Evolutionary conservation across 495 filamentous ascomycete genomes (phyloP).

Genomic region (Cercophora samala): DNA sequence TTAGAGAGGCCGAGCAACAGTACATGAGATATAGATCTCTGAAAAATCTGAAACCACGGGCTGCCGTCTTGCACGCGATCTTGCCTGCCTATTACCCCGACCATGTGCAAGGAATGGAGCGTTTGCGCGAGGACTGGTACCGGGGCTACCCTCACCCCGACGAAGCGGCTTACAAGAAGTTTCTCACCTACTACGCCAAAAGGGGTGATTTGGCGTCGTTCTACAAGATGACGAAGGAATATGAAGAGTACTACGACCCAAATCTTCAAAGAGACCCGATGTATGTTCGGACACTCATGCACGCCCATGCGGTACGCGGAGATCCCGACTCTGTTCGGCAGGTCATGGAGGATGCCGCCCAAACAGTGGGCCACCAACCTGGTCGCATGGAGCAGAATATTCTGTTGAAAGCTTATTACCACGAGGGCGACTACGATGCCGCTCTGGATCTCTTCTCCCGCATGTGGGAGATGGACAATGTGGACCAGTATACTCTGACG

Average conservation of each 20-base stretch:
- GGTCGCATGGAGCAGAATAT: constrained; percentile 66
- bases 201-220: constrained; percentile 52
- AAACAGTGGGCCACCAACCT: constrained; percentile 53
- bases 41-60: constrained; percentile 17
- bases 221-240: constrained; percentile 56
- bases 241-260: constrained; percentile 33
- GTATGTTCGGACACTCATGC: constrained; percentile 48
- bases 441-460: constrained; percentile 57
- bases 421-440: constrained; percentile 61
- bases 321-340: constrained; percentile 54
- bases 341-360: constrained; percentile 57
- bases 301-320: constrained; percentile 62
- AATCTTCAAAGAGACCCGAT: constrained; percentile 39
- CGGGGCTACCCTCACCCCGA: constrained; percentile 37
- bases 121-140: constrained; percentile 55
- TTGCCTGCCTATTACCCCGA: constrained; percentile 37
- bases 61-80: constrained; percentile 21
- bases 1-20: constrained; percentile 27
- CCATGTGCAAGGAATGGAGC: constrained; percentile 44
- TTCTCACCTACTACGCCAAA: constrained; percentile 51
- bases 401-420: constrained; percentile 66
- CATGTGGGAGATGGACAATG: constrained; percentile 47
- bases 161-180: constrained; percentile 45
- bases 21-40: constrained; percentile 39
- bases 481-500: constrained; percentile 61